A percentile compares a stretch with the other conserved stretches of the same genome.
Evolutionary conservation across 2,329 filamentous ascomycete genomes (phyloP).

Genomic region (Huntiella bhutanensis): DNA sequence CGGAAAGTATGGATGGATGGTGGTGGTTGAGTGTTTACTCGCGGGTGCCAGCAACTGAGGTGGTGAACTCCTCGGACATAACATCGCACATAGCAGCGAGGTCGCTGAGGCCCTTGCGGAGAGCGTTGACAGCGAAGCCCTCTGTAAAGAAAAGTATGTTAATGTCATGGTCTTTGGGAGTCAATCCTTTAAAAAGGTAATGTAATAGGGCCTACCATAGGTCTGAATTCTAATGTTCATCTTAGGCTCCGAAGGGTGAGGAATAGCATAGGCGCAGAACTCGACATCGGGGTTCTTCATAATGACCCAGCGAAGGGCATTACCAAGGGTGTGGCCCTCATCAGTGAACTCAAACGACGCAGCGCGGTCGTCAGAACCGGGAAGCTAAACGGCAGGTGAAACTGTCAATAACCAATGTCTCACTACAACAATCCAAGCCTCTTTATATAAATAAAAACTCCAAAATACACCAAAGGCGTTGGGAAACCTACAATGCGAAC

Average conservation of each 20-base stretch:
- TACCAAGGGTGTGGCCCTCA: constrained; percentile 90
- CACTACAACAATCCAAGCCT: neutral
- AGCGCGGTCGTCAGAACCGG: constrained; percentile 67
- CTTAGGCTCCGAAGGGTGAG: constrained; percentile 84
- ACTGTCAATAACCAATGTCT: no score
- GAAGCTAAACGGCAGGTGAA: constrained; percentile 37
- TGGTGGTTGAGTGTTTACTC: constrained; percentile 5
- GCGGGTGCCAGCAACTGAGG: constrained; percentile 35
- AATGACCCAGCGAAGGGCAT: constrained; percentile 83
- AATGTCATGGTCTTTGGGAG: neutral
- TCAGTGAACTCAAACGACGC: constrained; percentile 89
- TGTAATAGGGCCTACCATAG: constrained; percentile 45
- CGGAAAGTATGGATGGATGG: neutral
- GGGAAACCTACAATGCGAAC: constrained; percentile 38
- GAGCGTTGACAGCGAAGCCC: constrained; percentile 60
- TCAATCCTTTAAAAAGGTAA: neutral
- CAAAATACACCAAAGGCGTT: neutral
- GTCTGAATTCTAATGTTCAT: constrained; percentile 98
- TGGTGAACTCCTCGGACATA: constrained; percentile 73
- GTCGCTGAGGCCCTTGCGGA: constrained; percentile 79
- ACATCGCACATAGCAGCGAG: constrained; percentile 85
- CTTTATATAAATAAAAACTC: no score
- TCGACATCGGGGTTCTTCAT: constrained; percentile 98
- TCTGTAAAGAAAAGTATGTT: constrained; percentile 29
- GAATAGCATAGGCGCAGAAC: constrained; percentile 95